Base-by-base conservation (phyloP, 2,329 filamentous ascomycete genomes). In the Emmonsia crescens region DNA sequence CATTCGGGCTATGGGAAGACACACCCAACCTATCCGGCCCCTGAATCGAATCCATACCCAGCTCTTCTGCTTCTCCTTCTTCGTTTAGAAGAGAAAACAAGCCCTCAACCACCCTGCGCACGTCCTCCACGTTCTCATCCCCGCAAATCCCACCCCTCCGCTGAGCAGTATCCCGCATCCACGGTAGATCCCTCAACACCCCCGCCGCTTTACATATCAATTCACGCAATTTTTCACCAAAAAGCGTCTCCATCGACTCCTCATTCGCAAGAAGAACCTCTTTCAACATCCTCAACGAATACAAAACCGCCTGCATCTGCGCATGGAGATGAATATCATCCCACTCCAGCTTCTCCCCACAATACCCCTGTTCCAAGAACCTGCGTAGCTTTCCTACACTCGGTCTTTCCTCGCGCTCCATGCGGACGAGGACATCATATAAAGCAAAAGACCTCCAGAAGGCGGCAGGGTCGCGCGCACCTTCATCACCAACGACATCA, bases 251-350 rank as follows among this genome's bases (percentile, higher is more conserved):
- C 8, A 9, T 14, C n/a, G 10, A 2, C n/a, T 44, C 38, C 14
- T 12, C 36, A 21, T 42, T 5, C 16, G 2, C 55, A 57, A n/a
- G 38, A 12, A 36, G 24, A 3, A 57, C 60, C 68, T 89, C 70
- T 67, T 85, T 64, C 70, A 84, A 65, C 76, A 88, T 82, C 51
- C 84, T 79, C 1, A 88, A 68, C 0, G 85, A 88, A 68, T 88
- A 89, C 5, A 84, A 72, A 0, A 80, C 77, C 4, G 82, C 83
- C 60, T 87, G 83, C 0, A 85, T 71, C 64, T 87, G 83, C 0
- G 85, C 85, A 9, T 79, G 71, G 56, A 87, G 77, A 67, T 90
- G 87, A 51, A 88, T 72, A 21, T 81, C 74, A 10, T 80, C 76
- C 87, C 86, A 89, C 1, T 77, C 74, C 12, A 76, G 60, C 1